These are phyloP conservation scores for Eragrostis curvula DNA, from an alignment of 176 grass and related monocot genomes.

Conservation along the genomic window DNA sequence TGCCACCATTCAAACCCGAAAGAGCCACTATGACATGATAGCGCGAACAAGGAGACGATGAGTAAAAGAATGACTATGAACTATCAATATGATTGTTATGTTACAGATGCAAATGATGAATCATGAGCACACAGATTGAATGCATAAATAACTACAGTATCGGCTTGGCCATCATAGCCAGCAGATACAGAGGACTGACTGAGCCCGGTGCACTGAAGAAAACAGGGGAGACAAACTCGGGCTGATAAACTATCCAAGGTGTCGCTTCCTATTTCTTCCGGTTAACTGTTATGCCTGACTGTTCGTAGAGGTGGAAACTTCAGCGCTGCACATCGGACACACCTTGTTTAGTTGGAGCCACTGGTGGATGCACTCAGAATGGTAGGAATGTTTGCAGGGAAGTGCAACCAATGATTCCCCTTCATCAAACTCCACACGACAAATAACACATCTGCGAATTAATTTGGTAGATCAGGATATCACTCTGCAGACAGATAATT, in stretches of 20 bases:
- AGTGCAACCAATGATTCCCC: slow-evolving; percentile 83
- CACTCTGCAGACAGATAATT: neutral
- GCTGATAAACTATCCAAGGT: slow-evolving; percentile 5
- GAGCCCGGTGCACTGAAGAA: slow-evolving; percentile 7
- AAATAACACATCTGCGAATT: slow-evolving; percentile 86
- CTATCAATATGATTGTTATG: neutral
- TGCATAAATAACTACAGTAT: slow-evolving; percentile 7
- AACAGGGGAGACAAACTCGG: neutral
- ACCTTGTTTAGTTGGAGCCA: slow-evolving; percentile 98
- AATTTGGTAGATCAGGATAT: slow-evolving; percentile 31
- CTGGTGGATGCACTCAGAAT: slow-evolving; percentile 92
- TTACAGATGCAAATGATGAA: slow-evolving; percentile 41
- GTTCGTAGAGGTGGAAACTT: slow-evolving; percentile 60
- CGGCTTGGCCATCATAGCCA: neutral
- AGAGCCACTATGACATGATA: neutral
- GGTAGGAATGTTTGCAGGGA: slow-evolving; percentile 91
- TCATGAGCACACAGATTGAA: slow-evolving; percentile 27
- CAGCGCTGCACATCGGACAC: slow-evolving; percentile 84
- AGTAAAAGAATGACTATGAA: slow-evolving; percentile 38
- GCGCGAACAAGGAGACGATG: neutral
- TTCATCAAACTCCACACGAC: slow-evolving; percentile 89
- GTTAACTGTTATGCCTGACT: slow-evolving; percentile 25
- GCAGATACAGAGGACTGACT: neutral
- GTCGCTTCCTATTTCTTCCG: neutral
- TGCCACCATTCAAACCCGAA: neutral